Evolutionary conservation across 78 protist genomes (phyloP).

Genomic region (Tieghemostelium lacteum): DNA sequence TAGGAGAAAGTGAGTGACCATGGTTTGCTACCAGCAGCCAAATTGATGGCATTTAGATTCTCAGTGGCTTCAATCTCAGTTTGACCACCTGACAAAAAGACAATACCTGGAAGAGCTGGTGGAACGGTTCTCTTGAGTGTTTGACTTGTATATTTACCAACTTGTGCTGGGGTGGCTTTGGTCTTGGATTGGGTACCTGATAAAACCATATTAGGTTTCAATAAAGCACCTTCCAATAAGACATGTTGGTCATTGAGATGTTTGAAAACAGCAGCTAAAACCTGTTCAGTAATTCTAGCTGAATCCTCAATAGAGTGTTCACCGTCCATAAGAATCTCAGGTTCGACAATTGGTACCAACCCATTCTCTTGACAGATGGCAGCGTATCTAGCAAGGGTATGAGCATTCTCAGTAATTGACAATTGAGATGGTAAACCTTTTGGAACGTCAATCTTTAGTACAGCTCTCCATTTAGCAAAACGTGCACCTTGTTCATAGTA

Average conservation of each 20-base stretch:
- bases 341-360: conserved; percentile 97
- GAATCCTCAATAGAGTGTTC: conserved; percentile 78
- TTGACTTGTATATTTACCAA: conserved; percentile 89
- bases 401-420: conserved; percentile 90
- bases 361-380: conserved; percentile 95
- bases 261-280: conserved; percentile 81
- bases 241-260: conserved; percentile 82
- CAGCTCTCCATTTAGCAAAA: conserved; percentile 96
- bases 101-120: conserved; percentile 94
- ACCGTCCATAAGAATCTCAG: conserved; percentile 94
- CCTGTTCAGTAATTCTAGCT: conserved; percentile 71
- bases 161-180: conserved; percentile 75
- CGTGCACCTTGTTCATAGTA: conserved; percentile 96
- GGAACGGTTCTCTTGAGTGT: conserved; percentile 96
- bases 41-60: conserved; percentile 94
- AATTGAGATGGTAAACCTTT: conserved; percentile 84
- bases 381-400: conserved; percentile 94
- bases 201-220: conserved; percentile 96
- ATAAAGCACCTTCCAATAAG: conserved; percentile 89
- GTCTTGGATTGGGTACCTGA: conserved; percentile 69
- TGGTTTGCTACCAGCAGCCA: conserved; percentile 76
- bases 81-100: conserved; percentile 97
- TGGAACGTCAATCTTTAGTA: conserved; percentile 86
- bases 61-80: conserved; percentile 93
- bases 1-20: conserved; percentile 95